Base-by-base conservation (phyloP, 106 monocot species). In the Dactylorhiza incarnata region DNA sequence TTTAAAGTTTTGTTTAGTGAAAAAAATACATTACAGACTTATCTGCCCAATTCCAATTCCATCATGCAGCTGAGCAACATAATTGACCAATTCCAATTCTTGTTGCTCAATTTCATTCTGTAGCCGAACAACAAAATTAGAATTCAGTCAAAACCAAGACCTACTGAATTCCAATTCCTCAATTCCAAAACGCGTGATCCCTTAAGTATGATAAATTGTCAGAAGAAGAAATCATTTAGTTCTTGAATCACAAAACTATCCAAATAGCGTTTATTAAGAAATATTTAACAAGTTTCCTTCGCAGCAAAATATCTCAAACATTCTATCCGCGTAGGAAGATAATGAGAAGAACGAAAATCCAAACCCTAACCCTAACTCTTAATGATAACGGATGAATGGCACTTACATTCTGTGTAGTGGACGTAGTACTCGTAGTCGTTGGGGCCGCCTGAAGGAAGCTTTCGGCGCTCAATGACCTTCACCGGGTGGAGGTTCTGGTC, bases 321-420 rank as follows among this genome's bases (percentile, higher is more conserved):
- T 52, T 52, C 14, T 52, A 9, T 52, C 14, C 51, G 14, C 7
- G 12, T 6, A 52, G 5, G 14, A 52, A 14, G 51, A 52, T 52
- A 14, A 52, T 16, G 59, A 61, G 6, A 6, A 61, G 11, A 44
- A 44, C 45, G 70, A 5, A 71, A 74, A 70, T 71, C 44, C 7
- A 11, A 84, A 83, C 23, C 83, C 83, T 48, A 80, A 78, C 77
- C 80, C 77, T 80, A 79, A 80, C 24, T 9, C 73, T 69, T 48
- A 13, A 49, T 52, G 14, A 71, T 4, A 70, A 69, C 5, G 6
- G 53, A 61, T 6, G 7, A 44, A 15, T 14, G 26, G 15, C 22
- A 78, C 99, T 83, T 76, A 94, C 99, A 94, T 78, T 94, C 99
- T 26, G 89, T 90, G 80, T 99, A 94, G 75, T 99, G 99, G 62